Base-by-base conservation (phyloP, 129 eudicot genomes). In the Pseudognaphalium luteoalbum region DNA sequence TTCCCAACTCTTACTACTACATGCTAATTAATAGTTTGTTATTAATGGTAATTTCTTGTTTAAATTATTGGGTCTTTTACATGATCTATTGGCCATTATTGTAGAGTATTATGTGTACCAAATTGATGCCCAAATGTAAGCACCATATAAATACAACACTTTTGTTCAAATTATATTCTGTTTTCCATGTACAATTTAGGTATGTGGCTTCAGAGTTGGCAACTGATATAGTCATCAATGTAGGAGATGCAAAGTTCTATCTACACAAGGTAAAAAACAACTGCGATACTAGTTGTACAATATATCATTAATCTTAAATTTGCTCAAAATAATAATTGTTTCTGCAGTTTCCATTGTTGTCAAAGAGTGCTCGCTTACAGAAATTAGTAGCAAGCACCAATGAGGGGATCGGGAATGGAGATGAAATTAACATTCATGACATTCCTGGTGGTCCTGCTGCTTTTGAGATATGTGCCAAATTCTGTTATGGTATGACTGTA, bases 401-500 rank as follows among this genome's bases (percentile, higher is more conserved):
- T 28, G 96, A 91, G 57, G 97, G 85, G 74, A 73, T 35, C 56
- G 90, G 90, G 17, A 86, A 61, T 1, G 75, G 83, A 60, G 94
- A 87, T 17, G 97, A 91, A 81, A 72, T 94, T 21, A 59, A 75
- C 54, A 83, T 94, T 73, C 82, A 85, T 16, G 99, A 89, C 64
- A 86, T 94, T 57, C 99, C 99, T 9, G 99, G 99, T 1, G 99
- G 99, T 1, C 78, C 90, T 2, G 73, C 85, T 33, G 90, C 93
- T 57, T 94, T 94, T 17, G 99, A 94, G 66, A 66, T 89, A 81
- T 94, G 99, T 61, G 89, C 99, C 76, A 94, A 94, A 71, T 94
- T 94, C 86, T 94, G 99, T 86, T 94, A 94, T 14, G 93, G 97
- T 25, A 89, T 94, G 93, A 86, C 93, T 1, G 96, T 94, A 14